Evolutionary conservation across 257 asterid species (phyloP).

Genomic region (Petunia axillaris): DNA sequence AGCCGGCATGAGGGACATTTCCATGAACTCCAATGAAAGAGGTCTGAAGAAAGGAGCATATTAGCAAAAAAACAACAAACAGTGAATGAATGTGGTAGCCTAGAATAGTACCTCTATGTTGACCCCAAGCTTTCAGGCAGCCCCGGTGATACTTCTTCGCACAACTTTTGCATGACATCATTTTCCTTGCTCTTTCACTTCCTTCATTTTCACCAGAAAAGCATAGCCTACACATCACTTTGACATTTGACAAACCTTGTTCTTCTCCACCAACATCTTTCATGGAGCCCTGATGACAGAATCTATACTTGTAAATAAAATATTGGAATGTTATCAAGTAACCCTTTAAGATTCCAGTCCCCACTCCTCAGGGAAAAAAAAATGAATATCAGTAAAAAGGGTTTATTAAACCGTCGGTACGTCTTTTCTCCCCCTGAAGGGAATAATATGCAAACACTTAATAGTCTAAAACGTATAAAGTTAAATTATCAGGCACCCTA

Average conservation of each 20-base stretch:
- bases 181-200: slow-evolving; percentile 84
- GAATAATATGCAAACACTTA: background rate
- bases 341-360: background rate
- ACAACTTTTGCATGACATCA: slow-evolving; percentile 86
- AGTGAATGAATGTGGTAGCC: slow-evolving; percentile 11
- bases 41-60: slow-evolving; percentile 58
- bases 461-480: background rate
- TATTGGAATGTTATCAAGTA: slow-evolving; percentile 1
- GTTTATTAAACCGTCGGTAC: background rate
- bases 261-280: slow-evolving; percentile 73
- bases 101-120: slow-evolving; percentile 67
- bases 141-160: slow-evolving; percentile 86
- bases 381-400: slow-evolving; percentile 21
- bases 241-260: slow-evolving; percentile 65
- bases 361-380: background rate
- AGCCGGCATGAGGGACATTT: slow-evolving; percentile 89
- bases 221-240: slow-evolving; percentile 89
- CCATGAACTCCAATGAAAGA: slow-evolving; percentile 99
- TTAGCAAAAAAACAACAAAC: slow-evolving; percentile 28
- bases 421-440: slow-evolving; percentile 12
- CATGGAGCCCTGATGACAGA: slow-evolving; percentile 45
- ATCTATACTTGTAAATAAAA: slow-evolving; percentile 22
- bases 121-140: slow-evolving; percentile 92
- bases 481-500: background rate
- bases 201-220: slow-evolving; percentile 86